Evolutionary conservation across 345 rosid species (phyloP).

Genomic region (Linum trigynum): DNA sequence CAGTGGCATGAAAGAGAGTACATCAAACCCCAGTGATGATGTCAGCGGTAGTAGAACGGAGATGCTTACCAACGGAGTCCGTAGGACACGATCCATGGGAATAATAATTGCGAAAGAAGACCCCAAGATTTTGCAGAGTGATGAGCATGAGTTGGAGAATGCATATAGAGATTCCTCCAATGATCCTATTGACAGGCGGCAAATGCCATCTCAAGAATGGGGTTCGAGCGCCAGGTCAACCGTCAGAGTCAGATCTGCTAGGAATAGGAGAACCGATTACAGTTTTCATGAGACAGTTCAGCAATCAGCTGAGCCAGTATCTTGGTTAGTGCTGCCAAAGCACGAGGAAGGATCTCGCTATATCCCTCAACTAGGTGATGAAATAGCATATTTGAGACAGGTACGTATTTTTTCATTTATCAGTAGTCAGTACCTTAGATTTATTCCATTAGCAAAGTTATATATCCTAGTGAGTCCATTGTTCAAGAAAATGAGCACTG

Average conservation of each 20-base stretch:
- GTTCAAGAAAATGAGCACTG: no score
- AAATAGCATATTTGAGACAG: slow-evolving; percentile 83
- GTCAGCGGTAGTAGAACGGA: slow-evolving; percentile 30
- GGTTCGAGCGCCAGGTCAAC: slow-evolving; percentile 56
- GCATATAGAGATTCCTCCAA: slow-evolving; percentile 9
- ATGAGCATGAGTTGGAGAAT: slow-evolving; percentile 31
- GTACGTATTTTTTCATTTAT: slow-evolving; percentile 23
- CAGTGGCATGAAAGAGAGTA: slow-evolving; percentile 34
- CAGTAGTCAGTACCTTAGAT: slow-evolving; percentile 3
- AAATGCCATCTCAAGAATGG: slow-evolving; percentile 47
- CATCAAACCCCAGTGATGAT: slow-evolving; percentile 30
- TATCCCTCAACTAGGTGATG: slow-evolving; percentile 91
- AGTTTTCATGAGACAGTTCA: slow-evolving; percentile 46
- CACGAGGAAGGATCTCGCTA: slow-evolving; percentile 87
- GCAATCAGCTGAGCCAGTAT: slow-evolving; percentile 43
- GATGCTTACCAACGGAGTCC: slow-evolving; percentile 14
- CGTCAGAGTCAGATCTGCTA: slow-evolving; percentile 65
- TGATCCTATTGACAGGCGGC: slow-evolving; percentile 25
- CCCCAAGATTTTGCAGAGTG: slow-evolving; percentile 16
- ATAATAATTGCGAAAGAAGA: slow-evolving; percentile 24
- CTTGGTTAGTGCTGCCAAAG: slow-evolving; percentile 75
- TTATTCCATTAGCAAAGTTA: neutral
- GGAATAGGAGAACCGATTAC: slow-evolving; percentile 69
- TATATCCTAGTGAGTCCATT: no score
- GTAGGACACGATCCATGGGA: slow-evolving; percentile 27